Conservation (phyloP, 139 green algal genomes). For the Chlamydomonas applanata region DNA sequence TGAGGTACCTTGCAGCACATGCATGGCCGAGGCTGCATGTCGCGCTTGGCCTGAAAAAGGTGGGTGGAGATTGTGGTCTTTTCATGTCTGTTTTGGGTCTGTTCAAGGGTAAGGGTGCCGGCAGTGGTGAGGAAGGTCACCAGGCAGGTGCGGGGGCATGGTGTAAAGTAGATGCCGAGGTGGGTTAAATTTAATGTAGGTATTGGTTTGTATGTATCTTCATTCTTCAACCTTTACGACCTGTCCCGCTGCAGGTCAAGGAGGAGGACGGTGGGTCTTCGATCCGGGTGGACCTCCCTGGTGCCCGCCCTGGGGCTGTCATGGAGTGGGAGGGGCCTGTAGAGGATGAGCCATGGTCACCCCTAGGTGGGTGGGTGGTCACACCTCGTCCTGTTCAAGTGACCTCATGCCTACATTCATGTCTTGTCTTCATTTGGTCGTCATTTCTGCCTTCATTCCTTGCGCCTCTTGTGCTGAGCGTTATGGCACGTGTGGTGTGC, state of each 20-base stretch:
- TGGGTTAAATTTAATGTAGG: not conserved
- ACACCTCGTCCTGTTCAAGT: too few species aligned
- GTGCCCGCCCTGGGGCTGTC: not conserved
- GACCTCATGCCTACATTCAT: not conserved
- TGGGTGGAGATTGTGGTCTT: too few species aligned
- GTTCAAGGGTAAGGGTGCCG: too few species aligned
- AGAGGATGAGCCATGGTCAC: constrained; percentile 7
- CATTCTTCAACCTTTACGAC: not conserved
- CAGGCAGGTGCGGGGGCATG: too few species aligned
- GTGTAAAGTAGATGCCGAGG: not conserved
- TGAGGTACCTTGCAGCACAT: constrained; percentile 53
- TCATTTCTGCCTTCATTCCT: not conserved
- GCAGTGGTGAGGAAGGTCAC: too few species aligned
- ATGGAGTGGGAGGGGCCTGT: not conserved
- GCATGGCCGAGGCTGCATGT: constrained; percentile 49
- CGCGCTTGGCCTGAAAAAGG: constrained; percentile 33
- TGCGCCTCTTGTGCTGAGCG: not conserved
- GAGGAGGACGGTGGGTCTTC: not conserved
- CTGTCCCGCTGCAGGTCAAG: not conserved
- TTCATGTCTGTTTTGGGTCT: too few species aligned
- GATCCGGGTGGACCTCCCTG: not conserved
- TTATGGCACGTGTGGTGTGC: not conserved
- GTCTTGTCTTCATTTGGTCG: not conserved
- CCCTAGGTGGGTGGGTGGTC: not conserved
- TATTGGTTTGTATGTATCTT: not conserved